Evolutionary conservation across 2,329 filamentous ascomycete species (phyloP).

Genomic region (Rachicladosporium sp.): DNA sequence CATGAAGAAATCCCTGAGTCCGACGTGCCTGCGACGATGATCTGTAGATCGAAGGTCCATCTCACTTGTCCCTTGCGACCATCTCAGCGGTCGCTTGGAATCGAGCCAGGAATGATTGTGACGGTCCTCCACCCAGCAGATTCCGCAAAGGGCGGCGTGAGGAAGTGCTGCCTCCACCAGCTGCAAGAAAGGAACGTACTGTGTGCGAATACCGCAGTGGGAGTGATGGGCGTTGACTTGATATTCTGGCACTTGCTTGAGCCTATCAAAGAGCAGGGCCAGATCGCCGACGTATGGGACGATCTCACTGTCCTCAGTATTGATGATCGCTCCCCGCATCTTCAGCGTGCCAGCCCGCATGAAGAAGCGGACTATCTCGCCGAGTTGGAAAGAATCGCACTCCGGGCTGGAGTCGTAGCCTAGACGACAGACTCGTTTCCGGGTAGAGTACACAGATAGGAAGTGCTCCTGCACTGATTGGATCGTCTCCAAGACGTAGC

Average conservation of each 20-base stretch:
- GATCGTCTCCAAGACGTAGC: constrained; percentile 55
- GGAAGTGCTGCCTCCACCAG: constrained; percentile 40
- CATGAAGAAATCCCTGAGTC: constrained; percentile 19
- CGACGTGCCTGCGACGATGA: constrained; percentile 17
- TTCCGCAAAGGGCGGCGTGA: constrained; percentile 32
- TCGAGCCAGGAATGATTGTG: constrained; percentile 31
- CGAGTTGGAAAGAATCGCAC: constrained; percentile 68
- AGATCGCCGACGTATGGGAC: constrained; percentile 49
- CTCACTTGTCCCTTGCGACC: constrained; percentile 20
- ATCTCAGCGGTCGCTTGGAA: constrained; percentile 34
- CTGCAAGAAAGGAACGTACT: constrained; percentile 54
- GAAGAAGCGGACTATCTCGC: constrained; percentile 65
- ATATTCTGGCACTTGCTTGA: constrained; percentile 58
- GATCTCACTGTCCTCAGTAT: constrained; percentile 28
- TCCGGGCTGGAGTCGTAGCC: constrained; percentile 61
- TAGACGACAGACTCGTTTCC: constrained; percentile 56
- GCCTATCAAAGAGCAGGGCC: constrained; percentile 44
- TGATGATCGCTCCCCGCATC: constrained; percentile 34
- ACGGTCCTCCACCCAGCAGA: constrained; percentile 32
- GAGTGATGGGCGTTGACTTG: constrained; percentile 62
- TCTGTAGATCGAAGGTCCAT: constrained; percentile 9
- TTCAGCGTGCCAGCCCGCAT: constrained; percentile 48
- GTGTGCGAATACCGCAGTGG: constrained; percentile 58
- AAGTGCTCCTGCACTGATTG: constrained; percentile 60
- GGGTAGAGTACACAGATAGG: constrained; percentile 53